Conservation (phyloP, 306 rosid species). For the Cicer judaicum region DNA sequence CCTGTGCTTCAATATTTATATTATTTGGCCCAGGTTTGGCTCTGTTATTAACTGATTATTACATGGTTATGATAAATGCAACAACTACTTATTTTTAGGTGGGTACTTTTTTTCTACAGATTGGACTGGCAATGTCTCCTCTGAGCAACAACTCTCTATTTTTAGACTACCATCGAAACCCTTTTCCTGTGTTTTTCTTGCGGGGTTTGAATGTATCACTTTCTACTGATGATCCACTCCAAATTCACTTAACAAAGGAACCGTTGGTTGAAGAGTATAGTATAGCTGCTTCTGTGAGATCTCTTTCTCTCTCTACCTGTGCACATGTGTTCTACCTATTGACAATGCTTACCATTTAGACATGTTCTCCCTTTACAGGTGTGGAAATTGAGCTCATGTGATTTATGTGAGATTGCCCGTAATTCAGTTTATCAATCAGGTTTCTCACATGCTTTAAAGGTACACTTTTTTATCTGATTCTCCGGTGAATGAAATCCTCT, state of each 20-base stretch:
- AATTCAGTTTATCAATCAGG: conserved; percentile 97
- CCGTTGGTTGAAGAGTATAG: conserved; percentile 99
- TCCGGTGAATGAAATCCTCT: conserved; percentile 24
- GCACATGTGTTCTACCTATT: background rate
- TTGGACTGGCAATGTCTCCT: conserved; percentile 98
- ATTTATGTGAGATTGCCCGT: conserved; percentile 93
- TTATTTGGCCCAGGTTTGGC: conserved; percentile 84
- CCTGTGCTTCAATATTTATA: conserved; percentile 91
- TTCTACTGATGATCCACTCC: conserved; percentile 98
- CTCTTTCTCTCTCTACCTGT: conserved; percentile 34
- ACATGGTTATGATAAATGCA: conserved; percentile 37
- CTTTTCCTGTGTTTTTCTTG: conserved; percentile 86
- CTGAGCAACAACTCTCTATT: conserved; percentile 94
- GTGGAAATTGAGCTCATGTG: conserved; percentile 97
- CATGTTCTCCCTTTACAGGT: conserved; percentile 60
- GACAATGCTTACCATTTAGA: conserved; percentile 18
- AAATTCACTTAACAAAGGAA: conserved; percentile 96
- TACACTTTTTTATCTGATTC: conserved; percentile 40
- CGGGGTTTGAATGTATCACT: conserved; percentile 96
- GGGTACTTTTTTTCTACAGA: conserved; percentile 50
- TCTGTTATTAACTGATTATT: conserved; percentile 29
- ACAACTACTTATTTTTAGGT: conserved; percentile 11
- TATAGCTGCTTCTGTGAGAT: conserved; percentile 97
- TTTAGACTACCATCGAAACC: conserved; percentile 96
- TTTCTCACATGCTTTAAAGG: conserved; percentile 95